Base-by-base conservation (phyloP, 371 early-diverging fungal genomes). In the Vittaforma corneae region DNA sequence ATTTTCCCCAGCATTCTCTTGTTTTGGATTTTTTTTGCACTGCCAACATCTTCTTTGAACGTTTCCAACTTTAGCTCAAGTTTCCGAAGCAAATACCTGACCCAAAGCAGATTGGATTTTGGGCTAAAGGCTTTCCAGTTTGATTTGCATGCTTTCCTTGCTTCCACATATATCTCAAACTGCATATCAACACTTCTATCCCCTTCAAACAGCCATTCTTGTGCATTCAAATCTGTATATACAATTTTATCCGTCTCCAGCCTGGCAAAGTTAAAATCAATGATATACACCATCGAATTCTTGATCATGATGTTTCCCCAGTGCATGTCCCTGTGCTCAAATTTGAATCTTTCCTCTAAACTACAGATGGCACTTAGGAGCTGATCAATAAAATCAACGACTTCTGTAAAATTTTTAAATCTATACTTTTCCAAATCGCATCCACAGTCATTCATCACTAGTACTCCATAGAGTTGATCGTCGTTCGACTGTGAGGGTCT, bases 311-410 rank as follows among this genome's bases (percentile, higher is more conserved):
- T 80, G 71, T 89, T 89, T 28, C 88, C 88, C 88, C 87, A 88
- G 65, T 89, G 89, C 68, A 89, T 69, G 71, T 89, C 89, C 26
- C 89, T 84, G 68, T 89, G 88, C 77, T 88, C 87, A 65, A 87
- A 86, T 64, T 78, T 47, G 34, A 68, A 67, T 37, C 81, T 79
- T 44, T 81, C 77, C 63, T 86, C 85, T 33, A 85, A 84, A 2
- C 77, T 70, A 5, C 82, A 83, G 47, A 88, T 72, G 0, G 84
- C 80, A 20, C 80, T 66, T 1, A 81, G 74, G 0, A 85, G 65
- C 52, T 85, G 84, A 22, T 77, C 67, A 42, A 87, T 65, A 33
- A 85, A 77, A 44, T 77, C 73, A 63, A 81, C 77, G 0, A 82
- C 83, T 44, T 84, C 81, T 20, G 75, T 77, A 6, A 59, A 24